Evolutionary conservation across 176 grass and related monocot species (phyloP).

Genomic region (Triticum aestivum): DNA sequence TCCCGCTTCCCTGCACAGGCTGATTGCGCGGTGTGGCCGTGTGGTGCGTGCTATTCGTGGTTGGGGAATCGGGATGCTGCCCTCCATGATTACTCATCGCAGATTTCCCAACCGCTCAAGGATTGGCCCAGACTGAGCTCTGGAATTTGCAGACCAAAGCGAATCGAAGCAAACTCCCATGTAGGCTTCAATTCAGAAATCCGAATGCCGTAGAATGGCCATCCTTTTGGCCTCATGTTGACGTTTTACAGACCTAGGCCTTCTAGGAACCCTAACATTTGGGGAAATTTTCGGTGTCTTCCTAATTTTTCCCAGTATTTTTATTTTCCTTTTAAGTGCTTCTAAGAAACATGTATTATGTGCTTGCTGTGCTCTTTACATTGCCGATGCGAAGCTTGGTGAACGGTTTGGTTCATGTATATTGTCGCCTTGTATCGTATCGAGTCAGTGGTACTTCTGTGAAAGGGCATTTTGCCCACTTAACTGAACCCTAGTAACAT

Average conservation of each 20-base stretch:
- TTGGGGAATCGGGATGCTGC: not conserved
- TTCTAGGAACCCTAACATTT: constrained; percentile 32
- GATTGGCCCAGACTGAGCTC: not conserved
- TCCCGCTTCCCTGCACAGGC: not conserved
- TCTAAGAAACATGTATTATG: not conserved
- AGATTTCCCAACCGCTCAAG: not conserved
- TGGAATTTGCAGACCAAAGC: not conserved
- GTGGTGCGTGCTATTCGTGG: not conserved
- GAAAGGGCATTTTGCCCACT: not conserved
- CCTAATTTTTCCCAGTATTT: not conserved
- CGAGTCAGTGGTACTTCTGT: not conserved
- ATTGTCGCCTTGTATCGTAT: not conserved
- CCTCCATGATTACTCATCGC: not conserved
- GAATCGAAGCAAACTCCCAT: not conserved
- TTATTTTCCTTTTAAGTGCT: too few relatives aligned
- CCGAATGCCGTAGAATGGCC: not conserved
- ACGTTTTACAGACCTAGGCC: not conserved
- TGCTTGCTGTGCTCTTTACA: not conserved
- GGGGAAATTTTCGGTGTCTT: not conserved
- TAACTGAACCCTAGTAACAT: not conserved
- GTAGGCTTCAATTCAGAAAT: not conserved
- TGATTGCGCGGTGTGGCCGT: not conserved
- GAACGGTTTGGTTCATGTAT: not conserved
- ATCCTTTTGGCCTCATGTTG: not conserved
- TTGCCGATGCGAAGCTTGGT: not conserved